phyloP scores from a whole-genome alignment of 305 asterid genomes.

The Striga hermonthica region DNA sequence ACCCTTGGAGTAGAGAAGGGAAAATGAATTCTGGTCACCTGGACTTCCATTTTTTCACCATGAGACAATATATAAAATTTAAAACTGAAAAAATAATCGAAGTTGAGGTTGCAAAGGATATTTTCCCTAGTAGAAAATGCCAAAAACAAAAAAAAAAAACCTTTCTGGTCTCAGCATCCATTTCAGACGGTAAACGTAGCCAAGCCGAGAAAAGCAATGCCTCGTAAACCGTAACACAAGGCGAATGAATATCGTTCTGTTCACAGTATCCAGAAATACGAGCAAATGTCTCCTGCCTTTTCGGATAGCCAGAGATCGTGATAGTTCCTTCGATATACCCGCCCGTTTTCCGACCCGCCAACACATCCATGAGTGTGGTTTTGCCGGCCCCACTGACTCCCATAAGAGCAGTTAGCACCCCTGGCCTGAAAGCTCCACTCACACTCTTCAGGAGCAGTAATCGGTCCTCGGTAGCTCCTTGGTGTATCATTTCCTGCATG shows the following conservation, averaged over 20 bases:
- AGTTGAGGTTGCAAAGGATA: no score
- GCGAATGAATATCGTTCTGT: conserved; percentile 37
- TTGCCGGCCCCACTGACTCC: conserved; percentile 41
- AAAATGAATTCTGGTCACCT: no score
- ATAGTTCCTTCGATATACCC: conserved; percentile 36
- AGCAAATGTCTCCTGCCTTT: conserved; percentile 38
- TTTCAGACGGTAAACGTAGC: conserved; percentile 33
- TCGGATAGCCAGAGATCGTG: conserved; percentile 36
- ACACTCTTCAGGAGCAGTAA: conserved; percentile 34
- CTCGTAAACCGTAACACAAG: conserved; percentile 34
- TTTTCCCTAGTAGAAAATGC: neutral
- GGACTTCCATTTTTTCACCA: no score
- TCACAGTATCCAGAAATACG: conserved; percentile 40
- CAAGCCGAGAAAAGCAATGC: conserved; percentile 38
- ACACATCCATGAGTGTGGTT: conserved; percentile 40
- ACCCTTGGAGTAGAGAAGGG: no score
- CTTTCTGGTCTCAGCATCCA: conserved; percentile 32
- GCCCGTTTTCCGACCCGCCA: conserved; percentile 35
- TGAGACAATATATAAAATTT: no score
- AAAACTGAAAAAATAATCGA: no score
- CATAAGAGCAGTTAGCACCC: conserved; percentile 39
- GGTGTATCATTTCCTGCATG: conserved; percentile 32
- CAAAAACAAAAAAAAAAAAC: conserved; percentile 1
- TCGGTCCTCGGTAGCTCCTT: conserved; percentile 34
- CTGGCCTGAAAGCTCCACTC: conserved; percentile 39